These are phyloP conservation scores for Fusarium nanum DNA, from an alignment of 2,329 filamentous ascomycete species.

Conservation along the genomic window DNA sequence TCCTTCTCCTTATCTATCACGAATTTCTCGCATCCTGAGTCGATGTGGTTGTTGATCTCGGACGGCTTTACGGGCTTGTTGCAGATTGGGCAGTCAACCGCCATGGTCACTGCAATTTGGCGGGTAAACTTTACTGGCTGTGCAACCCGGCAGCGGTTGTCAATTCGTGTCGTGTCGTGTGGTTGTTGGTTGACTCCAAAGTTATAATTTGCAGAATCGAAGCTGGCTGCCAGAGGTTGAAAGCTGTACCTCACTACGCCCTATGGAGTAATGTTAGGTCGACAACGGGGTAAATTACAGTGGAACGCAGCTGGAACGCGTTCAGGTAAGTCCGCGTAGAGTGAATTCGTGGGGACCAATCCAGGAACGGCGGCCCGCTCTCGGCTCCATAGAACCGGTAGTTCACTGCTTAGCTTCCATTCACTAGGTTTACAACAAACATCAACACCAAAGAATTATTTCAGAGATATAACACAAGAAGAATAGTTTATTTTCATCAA, in stretches of 20 bases:
- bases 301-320: slow-evolving; percentile 13
- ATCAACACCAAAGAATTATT: not conserved
- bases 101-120: slow-evolving; percentile 43
- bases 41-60: slow-evolving; percentile 91
- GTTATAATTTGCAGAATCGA: not conserved
- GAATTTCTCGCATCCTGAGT: slow-evolving; percentile 80
- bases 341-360: slow-evolving; percentile 35
- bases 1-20: slow-evolving; percentile 65
- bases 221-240: slow-evolving; percentile 8
- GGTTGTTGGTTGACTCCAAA: not conserved
- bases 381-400: slow-evolving; percentile 36
- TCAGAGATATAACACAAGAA: not conserved
- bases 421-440: not conserved
- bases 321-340: slow-evolving; percentile 24
- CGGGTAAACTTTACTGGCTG: not conserved
- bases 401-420: slow-evolving; percentile 1
- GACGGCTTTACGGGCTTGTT: slow-evolving; percentile 75
- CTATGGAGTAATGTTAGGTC: not conserved
- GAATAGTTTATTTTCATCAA: not conserved
- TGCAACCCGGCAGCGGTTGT: not conserved
- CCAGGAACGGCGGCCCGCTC: slow-evolving; percentile 33
- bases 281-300: slow-evolving; percentile 16
- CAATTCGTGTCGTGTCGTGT: slow-evolving; percentile 1
- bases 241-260: slow-evolving; percentile 3
- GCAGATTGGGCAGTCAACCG: slow-evolving; percentile 85